A percentile compares a stretch with the other conserved stretches of the same genome.
Evolutionary conservation across 495 filamentous ascomycete species (phyloP).

Genomic region (Xylona heveae): DNA sequence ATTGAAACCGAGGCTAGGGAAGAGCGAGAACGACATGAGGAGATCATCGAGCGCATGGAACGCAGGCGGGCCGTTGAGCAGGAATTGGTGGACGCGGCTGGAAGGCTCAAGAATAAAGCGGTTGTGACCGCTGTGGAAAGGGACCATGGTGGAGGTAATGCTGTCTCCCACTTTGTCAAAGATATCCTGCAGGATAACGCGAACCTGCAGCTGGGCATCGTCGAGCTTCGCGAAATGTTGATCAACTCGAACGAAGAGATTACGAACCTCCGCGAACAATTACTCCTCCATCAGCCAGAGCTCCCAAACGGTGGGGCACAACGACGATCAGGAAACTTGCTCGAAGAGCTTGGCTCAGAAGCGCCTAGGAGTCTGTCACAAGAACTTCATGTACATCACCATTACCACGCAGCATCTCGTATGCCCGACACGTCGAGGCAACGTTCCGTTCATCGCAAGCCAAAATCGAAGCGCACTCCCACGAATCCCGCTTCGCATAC

Average conservation of each 20-base stretch:
- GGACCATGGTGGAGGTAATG: slow-evolving; percentile 30
- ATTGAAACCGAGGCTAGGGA: slow-evolving; percentile 72
- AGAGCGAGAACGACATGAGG: slow-evolving; percentile 63
- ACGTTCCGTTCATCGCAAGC: no score
- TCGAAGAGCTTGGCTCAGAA: slow-evolving; percentile 43
- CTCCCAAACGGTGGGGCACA: slow-evolving; percentile 18
- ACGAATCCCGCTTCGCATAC: no score
- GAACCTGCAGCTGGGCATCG: slow-evolving; percentile 71
- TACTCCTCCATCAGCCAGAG: slow-evolving; percentile 54
- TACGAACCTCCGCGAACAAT: slow-evolving; percentile 60
- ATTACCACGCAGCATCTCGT: slow-evolving; percentile 48
- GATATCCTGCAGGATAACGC: slow-evolving; percentile 92
- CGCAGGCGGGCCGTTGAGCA: slow-evolving; percentile 49
- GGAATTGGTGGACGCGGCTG: slow-evolving; percentile 55
- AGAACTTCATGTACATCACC: slow-evolving; percentile 78
- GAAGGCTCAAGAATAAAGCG: slow-evolving; percentile 58
- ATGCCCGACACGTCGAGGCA: slow-evolving; percentile 16
- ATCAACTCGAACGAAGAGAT: slow-evolving; percentile 88
- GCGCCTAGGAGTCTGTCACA: slow-evolving; percentile 29
- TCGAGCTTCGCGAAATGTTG: slow-evolving; percentile 80
- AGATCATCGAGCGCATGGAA: slow-evolving; percentile 64
- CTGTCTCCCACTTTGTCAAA: slow-evolving; percentile 83
- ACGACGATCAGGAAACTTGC: slow-evolving; percentile 28
- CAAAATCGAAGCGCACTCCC: no score
- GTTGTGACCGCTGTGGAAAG: slow-evolving; percentile 37